Evolutionary conservation across 2,329 filamentous ascomycete genomes (phyloP), one percentile per base, ranked within the genome.

Genomic region (Ceratocystis destructans): DNA sequence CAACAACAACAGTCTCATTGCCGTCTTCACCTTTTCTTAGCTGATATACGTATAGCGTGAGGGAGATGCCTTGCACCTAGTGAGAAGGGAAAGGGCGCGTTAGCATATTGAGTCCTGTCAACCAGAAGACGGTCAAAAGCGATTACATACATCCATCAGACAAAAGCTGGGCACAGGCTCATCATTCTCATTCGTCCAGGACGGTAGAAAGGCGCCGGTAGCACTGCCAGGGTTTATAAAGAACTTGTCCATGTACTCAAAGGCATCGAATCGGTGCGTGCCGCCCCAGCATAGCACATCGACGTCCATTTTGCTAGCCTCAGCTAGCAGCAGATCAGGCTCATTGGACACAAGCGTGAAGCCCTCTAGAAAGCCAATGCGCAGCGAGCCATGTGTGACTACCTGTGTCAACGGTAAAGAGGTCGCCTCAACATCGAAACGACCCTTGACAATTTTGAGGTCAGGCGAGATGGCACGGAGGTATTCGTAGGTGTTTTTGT

Each of bases 11-110:
- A 68, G 87, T 90, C 75, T 92, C 88, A 45, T 83, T 83, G 17
- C 89, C 89, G 70, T 88, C 86, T 66, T 83, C 85, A 71, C 90
- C 88, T 73, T 87, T 90, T 74, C 87, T 84, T 72, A 92, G 76
- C 75, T 92, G 88, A 74, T 97, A 97, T 64, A 97, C 93, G 75
- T 97, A 97, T 62, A 97, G 81, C 68, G 95, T 95, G 70, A 97
- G 82, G 17, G 95, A 95, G 74, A 96, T 95, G 41, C 93, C 93
- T 83, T 97, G 93, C 45, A 96, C 90, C 90, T 96, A 55, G 31
- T n/a, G 17, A 5, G 22, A 6, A 41, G 3, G 37, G 37, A 41
- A 41, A 15, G 37, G 37, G 37, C 10, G 25, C 33, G 33, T 67
- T 62, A 65, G 44, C 46, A 48, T 17, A 2, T 28, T n/a, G n/a